Evolutionary conservation across 768 basidiomycete genomes (phyloP).

Genomic region (Leccinum subgranulosum): DNA sequence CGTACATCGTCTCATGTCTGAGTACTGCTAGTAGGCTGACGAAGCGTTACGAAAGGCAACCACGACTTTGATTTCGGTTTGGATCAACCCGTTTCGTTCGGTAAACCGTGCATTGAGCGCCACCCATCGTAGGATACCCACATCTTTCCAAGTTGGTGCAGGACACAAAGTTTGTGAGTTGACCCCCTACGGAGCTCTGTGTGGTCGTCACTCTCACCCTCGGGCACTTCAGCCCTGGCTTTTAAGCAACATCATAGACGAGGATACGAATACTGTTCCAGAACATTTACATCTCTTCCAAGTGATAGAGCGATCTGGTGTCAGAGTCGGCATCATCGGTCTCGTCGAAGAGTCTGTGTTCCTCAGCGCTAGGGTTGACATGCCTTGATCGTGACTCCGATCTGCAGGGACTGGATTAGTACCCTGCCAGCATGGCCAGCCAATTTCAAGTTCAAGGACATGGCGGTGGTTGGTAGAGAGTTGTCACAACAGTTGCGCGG

Average conservation of each 20-base stretch:
- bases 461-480: slow-evolving; percentile 68
- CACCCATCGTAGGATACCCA: slow-evolving; percentile 48
- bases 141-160: slow-evolving; percentile 65
- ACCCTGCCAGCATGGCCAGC: slow-evolving; percentile 86
- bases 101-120: neutral
- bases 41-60: slow-evolving; percentile 52
- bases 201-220: neutral
- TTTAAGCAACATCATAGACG: slow-evolving; percentile 82
- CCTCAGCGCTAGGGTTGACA: neutral
- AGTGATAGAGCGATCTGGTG: slow-evolving; percentile 65
- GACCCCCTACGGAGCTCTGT: neutral
- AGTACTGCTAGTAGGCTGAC: slow-evolving; percentile 3
- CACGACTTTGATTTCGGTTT: slow-evolving; percentile 90
- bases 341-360: slow-evolving; percentile 74
- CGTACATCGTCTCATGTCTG: slow-evolving; percentile 23
- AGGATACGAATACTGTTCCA: slow-evolving; percentile 59
- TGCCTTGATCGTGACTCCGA: neutral
- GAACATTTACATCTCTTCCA: slow-evolving; percentile 56
- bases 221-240: slow-evolving; percentile 69
- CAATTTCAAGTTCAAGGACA: slow-evolving; percentile 72
- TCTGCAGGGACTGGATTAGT: slow-evolving; percentile 77
- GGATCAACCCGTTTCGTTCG: slow-evolving; percentile 7
- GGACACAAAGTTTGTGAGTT: slow-evolving; percentile 73
- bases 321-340: slow-evolving; percentile 79
- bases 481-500: slow-evolving; percentile 76